Evolutionary conservation across 129 eudicot species (phyloP).

Genomic region (Glebionis coronaria): DNA sequence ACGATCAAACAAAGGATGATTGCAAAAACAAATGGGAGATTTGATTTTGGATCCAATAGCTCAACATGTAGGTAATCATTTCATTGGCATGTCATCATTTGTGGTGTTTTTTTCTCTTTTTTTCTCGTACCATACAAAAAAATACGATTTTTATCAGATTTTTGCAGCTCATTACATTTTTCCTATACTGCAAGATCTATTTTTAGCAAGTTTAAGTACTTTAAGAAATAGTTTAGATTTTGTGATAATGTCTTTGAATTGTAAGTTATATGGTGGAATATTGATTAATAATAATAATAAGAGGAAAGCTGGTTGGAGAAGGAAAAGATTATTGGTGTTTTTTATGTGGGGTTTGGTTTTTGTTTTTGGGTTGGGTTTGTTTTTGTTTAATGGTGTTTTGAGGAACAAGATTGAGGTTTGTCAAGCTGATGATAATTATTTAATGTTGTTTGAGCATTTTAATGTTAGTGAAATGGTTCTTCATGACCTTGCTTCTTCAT

Average conservation of each 20-base stretch:
- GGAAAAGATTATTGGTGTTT: conserved; percentile 39
- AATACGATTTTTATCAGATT: no score
- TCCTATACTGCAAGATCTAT: no score
- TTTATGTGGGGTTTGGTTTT: conserved; percentile 27
- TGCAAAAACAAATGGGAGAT: no score
- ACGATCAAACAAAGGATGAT: no score
- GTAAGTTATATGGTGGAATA: conserved; percentile 43
- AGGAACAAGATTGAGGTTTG: conserved; percentile 28
- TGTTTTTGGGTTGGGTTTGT: conserved; percentile 42
- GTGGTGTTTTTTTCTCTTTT: no score
- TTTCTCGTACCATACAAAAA: no score
- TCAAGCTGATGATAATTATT: conserved; percentile 34
- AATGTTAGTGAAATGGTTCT: conserved; percentile 52
- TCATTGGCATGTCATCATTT: no score
- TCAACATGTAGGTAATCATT: no score
- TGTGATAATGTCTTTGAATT: conserved; percentile 62
- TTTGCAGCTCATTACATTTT: conserved; percentile 34
- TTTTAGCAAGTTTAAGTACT: conserved; percentile 32
- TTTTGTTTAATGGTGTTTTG: conserved; percentile 31
- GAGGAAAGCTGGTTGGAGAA: conserved; percentile 42
- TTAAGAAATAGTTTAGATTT: conserved; percentile 43
- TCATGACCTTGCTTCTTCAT: conserved; percentile 41
- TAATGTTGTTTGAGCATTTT: conserved; percentile 39
- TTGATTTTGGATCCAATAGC: no score
- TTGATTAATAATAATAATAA: conserved; percentile 35